A percentile compares a stretch with the other conserved stretches of the same genome.
phyloP scores from a whole-genome alignment of 441 rosid genomes.

The Adansonia grandidieri region DNA sequence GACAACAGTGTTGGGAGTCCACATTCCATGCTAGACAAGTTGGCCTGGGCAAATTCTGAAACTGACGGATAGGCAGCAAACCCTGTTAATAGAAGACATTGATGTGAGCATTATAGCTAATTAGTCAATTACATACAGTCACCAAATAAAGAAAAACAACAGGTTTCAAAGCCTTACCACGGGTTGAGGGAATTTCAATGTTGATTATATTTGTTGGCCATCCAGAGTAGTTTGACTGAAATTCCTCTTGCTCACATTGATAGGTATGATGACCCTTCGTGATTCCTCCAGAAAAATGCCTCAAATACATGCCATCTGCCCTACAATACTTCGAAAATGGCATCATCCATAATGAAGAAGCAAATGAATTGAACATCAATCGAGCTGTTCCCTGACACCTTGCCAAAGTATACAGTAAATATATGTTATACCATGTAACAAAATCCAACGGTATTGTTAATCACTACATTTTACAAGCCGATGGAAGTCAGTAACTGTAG shows the following conservation, averaged over 20 bases:
- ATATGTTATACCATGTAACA: constrained; percentile 45
- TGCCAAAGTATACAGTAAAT: constrained; percentile 52
- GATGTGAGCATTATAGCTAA: constrained; percentile 27
- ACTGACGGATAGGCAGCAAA: constrained; percentile 72
- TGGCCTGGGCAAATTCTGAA: constrained; percentile 55
- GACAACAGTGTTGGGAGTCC: constrained; percentile 89
- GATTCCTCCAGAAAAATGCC: constrained; percentile 67
- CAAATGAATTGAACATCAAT: constrained; percentile 84
- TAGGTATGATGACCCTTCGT: constrained; percentile 59
- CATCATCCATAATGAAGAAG: constrained; percentile 89
- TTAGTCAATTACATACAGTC: constrained; percentile 19
- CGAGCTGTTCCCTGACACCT: constrained; percentile 97
- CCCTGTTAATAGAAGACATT: constrained; percentile 46
- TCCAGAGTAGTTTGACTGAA: constrained; percentile 82
- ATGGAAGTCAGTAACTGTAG: constrained; percentile 9
- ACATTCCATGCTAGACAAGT: constrained; percentile 81
- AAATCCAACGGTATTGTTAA: constrained; percentile 22
- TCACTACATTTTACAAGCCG: constrained; percentile 16
- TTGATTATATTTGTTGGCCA: constrained; percentile 95
- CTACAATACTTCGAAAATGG: constrained; percentile 90
- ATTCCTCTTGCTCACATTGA: constrained; percentile 83
- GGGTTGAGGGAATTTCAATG: constrained; percentile 84
- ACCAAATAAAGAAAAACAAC: not conserved
- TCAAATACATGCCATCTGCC: constrained; percentile 66
- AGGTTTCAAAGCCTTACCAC: constrained; percentile 47